Evolutionary conservation across 345 rosid species (phyloP), one percentile per base, ranked within the genome.

Genomic region (Gossypium australe): DNA sequence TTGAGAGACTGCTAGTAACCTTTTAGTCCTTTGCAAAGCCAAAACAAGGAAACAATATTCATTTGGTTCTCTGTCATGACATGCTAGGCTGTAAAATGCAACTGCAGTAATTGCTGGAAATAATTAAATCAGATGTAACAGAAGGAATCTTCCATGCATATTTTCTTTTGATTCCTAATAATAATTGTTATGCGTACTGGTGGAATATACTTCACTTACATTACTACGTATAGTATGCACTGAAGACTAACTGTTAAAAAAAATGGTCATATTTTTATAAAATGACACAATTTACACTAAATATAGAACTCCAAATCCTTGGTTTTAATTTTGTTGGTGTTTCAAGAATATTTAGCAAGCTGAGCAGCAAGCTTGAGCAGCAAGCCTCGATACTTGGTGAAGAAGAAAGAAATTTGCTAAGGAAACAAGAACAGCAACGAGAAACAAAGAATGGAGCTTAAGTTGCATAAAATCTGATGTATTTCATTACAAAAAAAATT

Each of bases 31-130:
- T 44, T 24, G 7, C 18, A 48, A 24, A 24, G 57, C 49, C 57
- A 3, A 3, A 48, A 48, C 41, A 17, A 7, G 61, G 58, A 25
- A 58, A 69, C 44, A 62, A 59, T 68, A 41, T 22, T 51, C 55
- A 22, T 70, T 69, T 76, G 70, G 71, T 76, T 75, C 74, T 72
- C 52, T 66, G 43, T 24, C 60, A 56, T 56, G 22, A 18, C 22
- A 13, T 74, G 80, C 78, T 47, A 75, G 75, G 82, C 78, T 84
- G 74, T 71, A 24, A 45, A 48, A 65, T 41, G 59, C 3, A 48
- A 67, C 57, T 53, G 22, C 67, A 41, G 53, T 27, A 11, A 5
- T 65, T n/a, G 70, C 43, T 64, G 12, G 11, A 6, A 56, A 2
- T 41, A 18, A 14, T 66, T 22, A 22, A 48, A 65, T 41, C 47